Percentiles rank a stretch among this genome's conserved stretches.
Conservation (phyloP, 805 yeast genomes). For the Tetrapisispora phaffii region DNA sequence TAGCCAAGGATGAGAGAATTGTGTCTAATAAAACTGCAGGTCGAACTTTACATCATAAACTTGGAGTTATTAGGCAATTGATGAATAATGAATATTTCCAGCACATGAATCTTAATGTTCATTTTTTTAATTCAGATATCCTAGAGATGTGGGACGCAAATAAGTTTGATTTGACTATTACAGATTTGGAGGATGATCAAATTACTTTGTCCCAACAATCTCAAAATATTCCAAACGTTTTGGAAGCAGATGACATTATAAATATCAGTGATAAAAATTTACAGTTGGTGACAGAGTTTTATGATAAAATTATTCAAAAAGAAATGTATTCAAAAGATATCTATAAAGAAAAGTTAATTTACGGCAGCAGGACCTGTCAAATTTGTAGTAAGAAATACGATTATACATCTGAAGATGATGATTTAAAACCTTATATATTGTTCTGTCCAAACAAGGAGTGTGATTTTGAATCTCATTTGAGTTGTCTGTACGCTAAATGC, state of each 20-base stretch:
- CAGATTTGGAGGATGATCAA: not conserved
- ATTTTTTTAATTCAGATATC: conserved; percentile 33
- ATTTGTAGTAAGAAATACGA: conserved; percentile 29
- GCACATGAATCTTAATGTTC: conserved; percentile 37
- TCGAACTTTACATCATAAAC: conserved; percentile 34
- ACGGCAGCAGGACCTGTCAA: conserved; percentile 24
- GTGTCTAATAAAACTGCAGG: conserved; percentile 32
- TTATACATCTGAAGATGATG: conserved; percentile 26
- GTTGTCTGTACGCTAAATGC: conserved; percentile 30
- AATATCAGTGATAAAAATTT: conserved; percentile 14
- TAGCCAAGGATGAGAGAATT: conserved; percentile 33
- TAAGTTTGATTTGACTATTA: conserved; percentile 11
- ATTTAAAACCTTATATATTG: conserved; percentile 27
- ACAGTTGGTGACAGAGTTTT: conserved; percentile 22
- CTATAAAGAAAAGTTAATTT: conserved; percentile 15
- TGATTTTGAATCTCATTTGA: conserved; percentile 29
- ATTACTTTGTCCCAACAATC: conserved; percentile 1
- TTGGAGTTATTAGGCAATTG: conserved; percentile 41
- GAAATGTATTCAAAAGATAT: conserved; percentile 9
- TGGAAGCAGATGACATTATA: conserved; percentile 5
- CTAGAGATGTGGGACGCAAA: conserved; percentile 17
- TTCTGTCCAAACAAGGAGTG: conserved; percentile 31
- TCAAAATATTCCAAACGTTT: not conserved
- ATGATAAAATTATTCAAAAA: conserved; percentile 7
- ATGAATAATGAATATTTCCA: conserved; percentile 36